These are phyloP conservation scores for Neurospora terricola DNA, from an alignment of 495 filamentous ascomycete species.

Conservation along the genomic window DNA sequence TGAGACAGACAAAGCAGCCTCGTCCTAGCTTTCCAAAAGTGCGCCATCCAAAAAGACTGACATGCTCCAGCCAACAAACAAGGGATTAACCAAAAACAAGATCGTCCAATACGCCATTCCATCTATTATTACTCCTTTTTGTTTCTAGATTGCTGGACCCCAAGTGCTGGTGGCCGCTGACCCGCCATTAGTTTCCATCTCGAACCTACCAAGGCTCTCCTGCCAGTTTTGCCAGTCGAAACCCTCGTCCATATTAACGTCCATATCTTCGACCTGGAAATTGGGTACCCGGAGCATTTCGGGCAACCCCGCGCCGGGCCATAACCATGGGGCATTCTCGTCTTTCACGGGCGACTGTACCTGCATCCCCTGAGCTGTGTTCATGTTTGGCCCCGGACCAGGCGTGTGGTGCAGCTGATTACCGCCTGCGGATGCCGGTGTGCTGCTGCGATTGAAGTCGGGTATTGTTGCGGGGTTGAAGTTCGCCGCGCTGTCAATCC, in stretches of 20 bases:
- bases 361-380: not conserved
- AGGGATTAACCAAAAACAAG: not conserved
- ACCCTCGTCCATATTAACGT: slow-evolving; percentile 31
- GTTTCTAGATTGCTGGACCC: slow-evolving; percentile 4
- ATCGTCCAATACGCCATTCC: not conserved
- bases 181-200: slow-evolving; percentile 21
- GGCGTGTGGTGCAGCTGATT: not conserved
- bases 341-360: slow-evolving; percentile 5
- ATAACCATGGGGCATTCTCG: slow-evolving; percentile 35
- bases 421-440: slow-evolving; percentile 2
- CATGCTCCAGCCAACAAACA: not conserved
- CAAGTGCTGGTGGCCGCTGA: slow-evolving; percentile 9
- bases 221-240: slow-evolving; percentile 42
- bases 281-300: slow-evolving; percentile 12
- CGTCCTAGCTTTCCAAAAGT: not conserved
- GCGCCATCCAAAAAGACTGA: not conserved
- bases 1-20: not conserved
- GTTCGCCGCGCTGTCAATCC: not conserved
- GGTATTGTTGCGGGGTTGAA: slow-evolving; percentile 1
- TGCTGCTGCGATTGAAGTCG: not conserved
- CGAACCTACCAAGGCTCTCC: slow-evolving; percentile 26
- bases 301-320: slow-evolving; percentile 17
- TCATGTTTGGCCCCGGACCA: not conserved
- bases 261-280: slow-evolving; percentile 23
- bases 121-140: not conserved